Conservation (phyloP, 805 yeast genomes). For the Yamadazyma insecticola region DNA sequence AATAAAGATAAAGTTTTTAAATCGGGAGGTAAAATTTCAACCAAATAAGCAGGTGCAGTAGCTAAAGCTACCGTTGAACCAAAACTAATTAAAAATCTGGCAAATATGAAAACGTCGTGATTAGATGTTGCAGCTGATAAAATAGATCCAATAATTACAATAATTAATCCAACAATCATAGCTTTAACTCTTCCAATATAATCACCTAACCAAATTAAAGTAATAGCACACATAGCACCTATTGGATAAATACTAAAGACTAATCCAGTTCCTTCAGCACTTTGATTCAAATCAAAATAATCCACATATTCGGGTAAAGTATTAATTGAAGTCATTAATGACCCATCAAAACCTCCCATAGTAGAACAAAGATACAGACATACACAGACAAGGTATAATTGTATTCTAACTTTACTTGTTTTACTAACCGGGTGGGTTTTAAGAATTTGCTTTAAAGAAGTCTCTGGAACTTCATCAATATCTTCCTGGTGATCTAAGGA, state of each 20-base stretch:
- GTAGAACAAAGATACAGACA: conserved; percentile 32
- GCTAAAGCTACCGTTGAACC: conserved; percentile 36
- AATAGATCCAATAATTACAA: conserved; percentile 24
- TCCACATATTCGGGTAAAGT: conserved; percentile 13
- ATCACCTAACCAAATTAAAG: conserved; percentile 25
- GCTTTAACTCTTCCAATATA: conserved; percentile 31
- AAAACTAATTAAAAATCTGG: conserved; percentile 43
- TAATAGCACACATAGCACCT: conserved; percentile 29
- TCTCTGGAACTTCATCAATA: conserved; percentile 3
- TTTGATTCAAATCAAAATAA: conserved; percentile 12
- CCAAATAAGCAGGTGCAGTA: conserved; percentile 40
- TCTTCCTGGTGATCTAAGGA: too few relatives aligned
- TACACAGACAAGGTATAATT: conserved; percentile 10
- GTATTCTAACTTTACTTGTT: conserved; percentile 8
- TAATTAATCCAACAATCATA: conserved; percentile 18
- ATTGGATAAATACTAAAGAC: conserved; percentile 21
- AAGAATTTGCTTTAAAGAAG: conserved; percentile 6
- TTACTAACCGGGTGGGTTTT: conserved; percentile 9
- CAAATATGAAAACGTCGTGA: conserved; percentile 27
- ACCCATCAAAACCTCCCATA: conserved; percentile 42
- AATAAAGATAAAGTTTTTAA: conserved; percentile 7
- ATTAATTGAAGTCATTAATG: conserved; percentile 27
- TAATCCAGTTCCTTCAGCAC: conserved; percentile 35
- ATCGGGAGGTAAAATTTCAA: conserved; percentile 41
- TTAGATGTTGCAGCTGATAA: conserved; percentile 24